Base-by-base conservation (phyloP, 192 early-diverging fungal genomes). In the Podila epicladia region DNA sequence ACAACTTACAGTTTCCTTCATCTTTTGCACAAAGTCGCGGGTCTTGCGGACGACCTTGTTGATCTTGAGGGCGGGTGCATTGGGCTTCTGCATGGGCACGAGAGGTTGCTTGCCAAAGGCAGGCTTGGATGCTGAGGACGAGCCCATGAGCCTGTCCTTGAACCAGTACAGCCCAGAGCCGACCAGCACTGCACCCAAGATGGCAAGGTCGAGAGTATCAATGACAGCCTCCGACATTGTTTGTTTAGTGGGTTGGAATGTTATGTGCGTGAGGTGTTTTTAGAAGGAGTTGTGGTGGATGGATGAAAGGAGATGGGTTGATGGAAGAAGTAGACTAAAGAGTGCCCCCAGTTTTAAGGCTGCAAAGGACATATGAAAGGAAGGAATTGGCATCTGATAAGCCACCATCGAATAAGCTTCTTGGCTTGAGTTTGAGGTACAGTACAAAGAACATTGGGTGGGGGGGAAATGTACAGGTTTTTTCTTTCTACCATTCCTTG, bases 11-110 rank as follows among this genome's bases (percentile, higher is more conserved):
- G 85, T 84, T 45, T 90, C 83, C 53, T 74, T 75, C 89, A 90
- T 90, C 41, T 83, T 77, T 63, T 90, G 83, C 12, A 90, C 84
- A 77, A 90, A 90, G 65, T 82, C 73, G 45, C 75, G 86, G 65
- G 74, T 82, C 75, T 82, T 84, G 59, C 73, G 87, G 61, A 38
- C 69, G 15, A 53, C 45, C 58, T 74, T 67, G 41, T 51, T 71
- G 60, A 77, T 62, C 35, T 84, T 82, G 59, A 68, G 71, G 11
- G 57, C 69, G 4, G 87, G 51, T 11, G 66, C 59, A 49, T 64
- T 72, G 19, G 73, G 69, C 58, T 74, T 72, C 22, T 72, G 82
- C 68, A 73, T 71, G 32, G 73, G 82, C 28, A 82, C 69, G 32
- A 83, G 61, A 38, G 72, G 82, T 15, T 71, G 69, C 28, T 64